phyloP scores from a whole-genome alignment of 2,329 filamentous ascomycete genomes.

The Microdochium bolleyi region DNA sequence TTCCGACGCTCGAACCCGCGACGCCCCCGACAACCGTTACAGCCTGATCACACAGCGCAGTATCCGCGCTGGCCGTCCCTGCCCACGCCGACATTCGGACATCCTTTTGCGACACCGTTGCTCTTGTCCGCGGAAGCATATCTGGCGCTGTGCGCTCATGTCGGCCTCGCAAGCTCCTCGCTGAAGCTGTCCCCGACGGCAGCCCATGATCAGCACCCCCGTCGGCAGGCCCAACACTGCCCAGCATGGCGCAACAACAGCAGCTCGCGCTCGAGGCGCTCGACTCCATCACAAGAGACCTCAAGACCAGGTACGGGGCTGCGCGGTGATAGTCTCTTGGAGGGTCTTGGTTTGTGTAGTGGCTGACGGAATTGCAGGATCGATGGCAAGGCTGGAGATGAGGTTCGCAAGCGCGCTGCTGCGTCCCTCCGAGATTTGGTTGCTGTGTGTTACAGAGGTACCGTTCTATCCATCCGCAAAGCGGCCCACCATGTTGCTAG shows the following conservation, averaged over 20 bases:
- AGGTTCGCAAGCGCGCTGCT: slow-evolving; percentile 44
- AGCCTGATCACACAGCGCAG: neutral
- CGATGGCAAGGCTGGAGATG: slow-evolving; percentile 30
- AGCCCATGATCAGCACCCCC: neutral
- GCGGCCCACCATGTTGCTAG: neutral
- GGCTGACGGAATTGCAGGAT: neutral
- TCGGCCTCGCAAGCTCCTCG: neutral
- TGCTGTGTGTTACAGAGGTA: slow-evolving; percentile 46
- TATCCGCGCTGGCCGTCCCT: neutral
- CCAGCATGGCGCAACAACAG: slow-evolving; percentile 33
- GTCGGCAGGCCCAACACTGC: slow-evolving; percentile 3
- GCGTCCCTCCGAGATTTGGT: slow-evolving; percentile 48
- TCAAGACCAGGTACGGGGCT: slow-evolving; percentile 45
- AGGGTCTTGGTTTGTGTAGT: neutral
- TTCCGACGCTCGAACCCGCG: neutral
- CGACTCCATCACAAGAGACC: slow-evolving; percentile 44
- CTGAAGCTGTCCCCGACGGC: neutral
- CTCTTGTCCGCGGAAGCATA: neutral
- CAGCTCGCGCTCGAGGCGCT: slow-evolving; percentile 47
- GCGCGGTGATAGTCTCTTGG: neutral
- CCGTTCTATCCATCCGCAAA: neutral
- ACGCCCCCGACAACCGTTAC: neutral
- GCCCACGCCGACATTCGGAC: neutral
- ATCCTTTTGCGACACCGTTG: neutral
- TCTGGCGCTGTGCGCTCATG: neutral